phyloP scores from a whole-genome alignment of 495 filamentous ascomycete species.

The Trichoderma asperelloides region DNA sequence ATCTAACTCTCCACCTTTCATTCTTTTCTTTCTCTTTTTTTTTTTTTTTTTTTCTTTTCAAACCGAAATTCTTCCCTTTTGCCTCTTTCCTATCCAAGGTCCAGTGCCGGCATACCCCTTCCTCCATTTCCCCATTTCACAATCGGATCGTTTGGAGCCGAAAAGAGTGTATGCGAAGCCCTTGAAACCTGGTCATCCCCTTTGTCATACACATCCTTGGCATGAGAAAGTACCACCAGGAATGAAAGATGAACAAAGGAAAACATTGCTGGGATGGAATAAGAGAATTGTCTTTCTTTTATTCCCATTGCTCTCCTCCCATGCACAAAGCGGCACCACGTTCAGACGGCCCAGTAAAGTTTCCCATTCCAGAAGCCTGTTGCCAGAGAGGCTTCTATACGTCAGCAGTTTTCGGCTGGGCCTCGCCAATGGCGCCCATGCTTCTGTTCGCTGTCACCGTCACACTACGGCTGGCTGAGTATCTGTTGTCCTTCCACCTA shows the following conservation, averaged over 20 bases:
- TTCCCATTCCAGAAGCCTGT: background rate
- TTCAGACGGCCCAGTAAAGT: background rate
- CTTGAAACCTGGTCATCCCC: background rate
- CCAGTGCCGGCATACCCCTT: background rate
- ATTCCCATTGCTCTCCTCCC: background rate
- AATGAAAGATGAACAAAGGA: background rate
- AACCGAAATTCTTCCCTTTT: too few relatives aligned
- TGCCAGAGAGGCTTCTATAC: background rate
- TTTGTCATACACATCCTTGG: background rate
- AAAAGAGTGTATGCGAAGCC: background rate
- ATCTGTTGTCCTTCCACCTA: background rate
- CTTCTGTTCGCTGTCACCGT: background rate
- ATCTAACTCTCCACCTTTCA: too few relatives aligned
- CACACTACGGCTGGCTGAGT: constrained; percentile 5
- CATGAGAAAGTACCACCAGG: background rate
- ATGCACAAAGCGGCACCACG: too few relatives aligned
- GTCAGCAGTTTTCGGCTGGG: background rate
- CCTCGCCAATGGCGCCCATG: background rate
- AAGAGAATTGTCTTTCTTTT: background rate
- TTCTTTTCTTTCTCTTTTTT: background rate
- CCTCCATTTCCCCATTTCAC: background rate
- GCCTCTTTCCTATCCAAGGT: background rate
- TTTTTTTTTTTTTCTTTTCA: background rate
- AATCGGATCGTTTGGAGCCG: background rate
- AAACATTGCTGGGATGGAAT: background rate